A percentile compares a stretch with the other conserved stretches of the same genome.
Evolutionary conservation across 257 asterid species (phyloP).

Genomic region (Verbascum thapsus): DNA sequence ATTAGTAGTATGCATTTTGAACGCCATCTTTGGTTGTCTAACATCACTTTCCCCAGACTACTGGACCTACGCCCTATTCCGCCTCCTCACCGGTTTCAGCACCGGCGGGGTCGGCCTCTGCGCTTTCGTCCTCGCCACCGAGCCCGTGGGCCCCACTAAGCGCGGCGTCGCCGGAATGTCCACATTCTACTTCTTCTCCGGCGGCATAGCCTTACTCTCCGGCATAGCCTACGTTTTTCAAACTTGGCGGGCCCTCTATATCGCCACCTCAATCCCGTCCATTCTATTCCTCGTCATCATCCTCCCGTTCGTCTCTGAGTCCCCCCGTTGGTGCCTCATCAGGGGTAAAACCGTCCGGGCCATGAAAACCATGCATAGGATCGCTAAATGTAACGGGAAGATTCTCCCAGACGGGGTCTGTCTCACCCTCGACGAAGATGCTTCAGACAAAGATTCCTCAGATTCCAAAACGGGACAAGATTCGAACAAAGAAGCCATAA

Average conservation of each 20-base stretch:
- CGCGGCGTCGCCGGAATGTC: constrained; percentile 91
- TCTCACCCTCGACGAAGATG: constrained; percentile 64
- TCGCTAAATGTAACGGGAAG: constrained; percentile 60
- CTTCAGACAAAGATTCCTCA: not conserved
- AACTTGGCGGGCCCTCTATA: constrained; percentile 72
- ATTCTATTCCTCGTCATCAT: constrained; percentile 45
- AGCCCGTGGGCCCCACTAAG: constrained; percentile 74
- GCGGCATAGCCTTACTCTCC: constrained; percentile 70
- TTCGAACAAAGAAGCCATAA: constrained; percentile 35
- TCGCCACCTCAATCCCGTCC: constrained; percentile 73
- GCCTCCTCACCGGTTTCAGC: constrained; percentile 85
- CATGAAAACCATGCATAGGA: constrained; percentile 55
- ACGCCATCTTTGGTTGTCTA: constrained; percentile 70
- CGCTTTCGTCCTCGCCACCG: constrained; percentile 84
- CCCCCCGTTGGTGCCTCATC: constrained; percentile 86
- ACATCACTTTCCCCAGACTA: constrained; percentile 71
- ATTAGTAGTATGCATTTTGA: constrained; percentile 60
- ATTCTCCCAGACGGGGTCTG: constrained; percentile 45
- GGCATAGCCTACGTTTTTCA: constrained; percentile 64
- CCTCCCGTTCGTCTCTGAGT: constrained; percentile 76
- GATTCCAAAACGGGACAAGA: constrained; percentile 15
- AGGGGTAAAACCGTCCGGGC: constrained; percentile 54
- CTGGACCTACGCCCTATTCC: constrained; percentile 54
- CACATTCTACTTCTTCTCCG: constrained; percentile 88
- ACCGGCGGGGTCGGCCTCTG: constrained; percentile 92